A percentile compares a stretch with the other conserved stretches of the same genome.
Evolutionary conservation across 257 asterid species (phyloP).

Genomic region (Rehmannia glutinosa): DNA sequence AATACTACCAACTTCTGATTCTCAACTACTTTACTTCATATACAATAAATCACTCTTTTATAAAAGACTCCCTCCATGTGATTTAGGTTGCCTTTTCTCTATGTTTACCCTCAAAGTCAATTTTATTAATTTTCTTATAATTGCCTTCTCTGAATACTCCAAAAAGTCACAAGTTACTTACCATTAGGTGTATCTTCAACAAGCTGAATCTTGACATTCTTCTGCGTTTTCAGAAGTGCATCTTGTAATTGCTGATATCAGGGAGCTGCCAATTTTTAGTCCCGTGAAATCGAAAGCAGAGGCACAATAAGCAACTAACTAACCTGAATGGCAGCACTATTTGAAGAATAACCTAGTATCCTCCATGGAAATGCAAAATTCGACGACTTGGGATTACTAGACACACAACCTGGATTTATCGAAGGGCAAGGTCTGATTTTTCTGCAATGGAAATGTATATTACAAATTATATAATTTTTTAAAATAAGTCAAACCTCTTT

Average conservation of each 20-base stretch:
- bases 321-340: conserved; percentile 57
- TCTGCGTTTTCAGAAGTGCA: conserved; percentile 73
- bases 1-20: too few relatives aligned
- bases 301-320: not conserved
- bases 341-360: conserved; percentile 42
- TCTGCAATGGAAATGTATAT: conserved; percentile 39
- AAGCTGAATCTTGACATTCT: conserved; percentile 62
- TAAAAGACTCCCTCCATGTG: too few relatives aligned
- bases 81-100: not conserved
- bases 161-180: conserved; percentile 8
- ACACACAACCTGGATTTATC: conserved; percentile 76
- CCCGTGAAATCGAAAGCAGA: not conserved
- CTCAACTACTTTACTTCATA: too few relatives aligned
- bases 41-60: too few relatives aligned
- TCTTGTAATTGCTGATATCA: conserved; percentile 58
- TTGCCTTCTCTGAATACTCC: not conserved
- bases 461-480: not conserved
- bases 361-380: conserved; percentile 78
- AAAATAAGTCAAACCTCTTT: not conserved
- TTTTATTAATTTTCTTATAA: too few relatives aligned
- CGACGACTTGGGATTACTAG: conserved; percentile 79
- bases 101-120: not conserved
- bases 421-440: conserved; percentile 92
- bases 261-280: not conserved
- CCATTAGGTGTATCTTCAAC: conserved; percentile 68